Evolutionary conservation across 208 protist species (phyloP), one percentile per base, ranked within the genome.

Genomic region (Acanthamoeba lenticulata): DNA sequence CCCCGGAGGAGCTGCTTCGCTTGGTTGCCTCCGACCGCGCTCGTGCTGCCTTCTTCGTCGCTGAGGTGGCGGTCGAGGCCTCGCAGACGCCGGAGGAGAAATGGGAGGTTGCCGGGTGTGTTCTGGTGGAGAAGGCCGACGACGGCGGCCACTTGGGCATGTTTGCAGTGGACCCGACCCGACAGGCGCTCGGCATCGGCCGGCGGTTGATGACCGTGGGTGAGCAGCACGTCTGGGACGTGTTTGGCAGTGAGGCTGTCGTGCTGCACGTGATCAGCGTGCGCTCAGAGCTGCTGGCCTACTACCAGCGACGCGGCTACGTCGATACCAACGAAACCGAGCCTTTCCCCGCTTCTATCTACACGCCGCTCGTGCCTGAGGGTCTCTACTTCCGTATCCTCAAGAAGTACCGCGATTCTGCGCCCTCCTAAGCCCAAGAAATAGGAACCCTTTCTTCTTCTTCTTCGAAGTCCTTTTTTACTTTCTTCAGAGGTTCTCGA

Each of bases 341-440:
- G 42, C 74, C 74, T 40, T 85, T 85, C 42, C 74, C 74, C 17
- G 42, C 74, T 9, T 85, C 74, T 21, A 24, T 85, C 40, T 85
- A 85, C 74, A 85, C 19, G n/a, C 74, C 74, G 24, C 74, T 85
- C 40, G 36, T 85, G 74, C 74, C 74, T 29, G 74, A 85, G 42
- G 74, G 74, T n/a, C 74, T 85, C 42, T 6, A 85, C 42, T 85
- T 85, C 42, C 74, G 74, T n/a, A 90, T 90, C n/a, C 55, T 90
- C 19, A 57, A 90, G 83, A 90, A 90, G 49, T 45, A 60, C 40
- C 27, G 32, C 40, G 11, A 38, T n/a, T 38, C 42, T 27, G 5
- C 36, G 11, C 21, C 19, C 24, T 34, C 11, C 27, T n/a, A 49
- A 29, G 24, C 9, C 5, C 44, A 88, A 88, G 32, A 88, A 88